Evolutionary conservation across 345 rosid species (phyloP).

Genomic region (Euclidium syriacum): DNA sequence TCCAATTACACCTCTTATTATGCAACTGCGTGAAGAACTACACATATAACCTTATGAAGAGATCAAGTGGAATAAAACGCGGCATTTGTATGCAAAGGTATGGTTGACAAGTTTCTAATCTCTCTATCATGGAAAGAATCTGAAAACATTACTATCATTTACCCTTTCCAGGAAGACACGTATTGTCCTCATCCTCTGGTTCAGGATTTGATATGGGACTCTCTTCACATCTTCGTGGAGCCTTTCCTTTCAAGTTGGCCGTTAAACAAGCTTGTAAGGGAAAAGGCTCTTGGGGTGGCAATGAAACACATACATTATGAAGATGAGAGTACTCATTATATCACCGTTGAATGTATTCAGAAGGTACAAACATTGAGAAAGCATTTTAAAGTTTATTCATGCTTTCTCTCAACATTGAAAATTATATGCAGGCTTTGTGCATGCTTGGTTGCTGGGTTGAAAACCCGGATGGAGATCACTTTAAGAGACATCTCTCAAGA

Average conservation of each 20-base stretch:
- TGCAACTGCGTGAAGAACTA: slow-evolving; percentile 54
- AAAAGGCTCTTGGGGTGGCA: slow-evolving; percentile 38
- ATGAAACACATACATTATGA: slow-evolving; percentile 64
- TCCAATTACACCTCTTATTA: slow-evolving; percentile 31
- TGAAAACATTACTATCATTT: background rate
- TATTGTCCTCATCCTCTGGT: slow-evolving; percentile 44
- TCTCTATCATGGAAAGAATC: background rate
- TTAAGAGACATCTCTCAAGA: slow-evolving; percentile 49
- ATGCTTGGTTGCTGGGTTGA: slow-evolving; percentile 63
- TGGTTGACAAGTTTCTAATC: background rate
- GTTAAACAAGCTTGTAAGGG: slow-evolving; percentile 37
- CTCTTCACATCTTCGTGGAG: slow-evolving; percentile 43
- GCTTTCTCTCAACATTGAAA: background rate
- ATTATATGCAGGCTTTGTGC: slow-evolving; percentile 32
- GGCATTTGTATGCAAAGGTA: slow-evolving; percentile 50
- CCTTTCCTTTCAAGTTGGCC: slow-evolving; percentile 56
- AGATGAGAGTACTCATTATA: slow-evolving; percentile 45
- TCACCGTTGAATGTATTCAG: slow-evolving; percentile 47
- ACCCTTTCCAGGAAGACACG: slow-evolving; percentile 56
- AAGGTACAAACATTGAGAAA: slow-evolving; percentile 37
- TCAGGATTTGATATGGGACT: slow-evolving; percentile 58
- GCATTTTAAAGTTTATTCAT: background rate
- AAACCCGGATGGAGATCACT: slow-evolving; percentile 53
- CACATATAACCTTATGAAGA: slow-evolving; percentile 40
- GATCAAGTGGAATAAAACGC: slow-evolving; percentile 48